phyloP scores from a whole-genome alignment of 768 basidiomycete genomes.

The Amanita thiersii region DNA sequence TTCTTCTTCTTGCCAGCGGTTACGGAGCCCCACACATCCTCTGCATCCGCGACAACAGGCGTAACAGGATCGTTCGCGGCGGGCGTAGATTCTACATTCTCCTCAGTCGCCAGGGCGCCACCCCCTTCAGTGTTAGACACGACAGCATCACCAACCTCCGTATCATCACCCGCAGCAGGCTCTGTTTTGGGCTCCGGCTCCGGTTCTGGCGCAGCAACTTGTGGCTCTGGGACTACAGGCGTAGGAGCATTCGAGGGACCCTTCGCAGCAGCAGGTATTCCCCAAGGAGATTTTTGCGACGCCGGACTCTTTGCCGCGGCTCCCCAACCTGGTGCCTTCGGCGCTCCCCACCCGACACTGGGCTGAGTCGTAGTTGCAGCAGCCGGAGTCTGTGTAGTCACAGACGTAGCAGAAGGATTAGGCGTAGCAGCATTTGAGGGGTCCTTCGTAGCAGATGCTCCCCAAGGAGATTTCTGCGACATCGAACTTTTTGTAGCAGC shows the following conservation, averaged over 20 bases:
- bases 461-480: neutral
- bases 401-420: neutral
- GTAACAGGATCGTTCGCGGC: neutral
- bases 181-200: neutral
- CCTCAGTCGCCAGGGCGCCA: neutral
- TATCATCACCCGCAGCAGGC: neutral
- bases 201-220: too few species aligned
- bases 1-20: slow-evolving; percentile 15
- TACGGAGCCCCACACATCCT: slow-evolving; percentile 11
- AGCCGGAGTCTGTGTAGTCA: neutral
- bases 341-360: too few species aligned
- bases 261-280: neutral
- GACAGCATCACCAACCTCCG: neutral
- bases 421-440: slow-evolving; percentile 1
- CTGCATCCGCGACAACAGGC: neutral
- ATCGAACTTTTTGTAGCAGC: neutral
- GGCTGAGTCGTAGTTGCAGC: too few species aligned
- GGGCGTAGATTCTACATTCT: neutral
- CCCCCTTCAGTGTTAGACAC: slow-evolving; percentile 3
- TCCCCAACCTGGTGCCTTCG: neutral
- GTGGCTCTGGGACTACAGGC: neutral
- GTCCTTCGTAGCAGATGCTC: too few species aligned
- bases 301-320: neutral
- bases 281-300: neutral
- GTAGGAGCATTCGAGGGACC: neutral